These are phyloP conservation scores for Pouteria campechiana DNA, from an alignment of 179 eudicot species.

Conservation along the genomic window DNA sequence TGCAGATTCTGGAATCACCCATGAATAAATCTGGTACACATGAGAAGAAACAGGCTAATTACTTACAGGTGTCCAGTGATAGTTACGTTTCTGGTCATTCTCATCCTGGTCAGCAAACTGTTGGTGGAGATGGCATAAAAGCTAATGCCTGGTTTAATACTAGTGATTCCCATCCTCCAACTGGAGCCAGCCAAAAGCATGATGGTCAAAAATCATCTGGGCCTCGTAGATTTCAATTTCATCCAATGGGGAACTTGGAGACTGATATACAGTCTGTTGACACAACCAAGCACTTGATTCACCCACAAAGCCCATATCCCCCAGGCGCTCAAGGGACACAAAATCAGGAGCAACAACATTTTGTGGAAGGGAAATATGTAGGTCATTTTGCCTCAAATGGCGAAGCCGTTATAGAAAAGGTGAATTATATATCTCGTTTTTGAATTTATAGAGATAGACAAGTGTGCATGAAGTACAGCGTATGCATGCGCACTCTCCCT, in stretches of 20 bases:
- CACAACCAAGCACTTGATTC: neutral
- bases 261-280: slow-evolving; percentile 1
- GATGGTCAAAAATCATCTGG: slow-evolving; percentile 14
- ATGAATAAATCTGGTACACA: slow-evolving; percentile 1
- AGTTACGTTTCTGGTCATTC: slow-evolving; percentile 11
- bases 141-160: slow-evolving; percentile 8
- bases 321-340: slow-evolving; percentile 4
- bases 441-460: too few species aligned
- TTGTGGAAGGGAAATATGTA: slow-evolving; percentile 7
- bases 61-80: slow-evolving; percentile 7
- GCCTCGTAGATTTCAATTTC: neutral
- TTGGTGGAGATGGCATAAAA: slow-evolving; percentile 10
- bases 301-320: slow-evolving; percentile 1
- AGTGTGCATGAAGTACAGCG: too few species aligned
- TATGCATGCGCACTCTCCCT: too few species aligned
- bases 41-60: slow-evolving; percentile 1
- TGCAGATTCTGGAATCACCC: neutral
- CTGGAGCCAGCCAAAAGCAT: slow-evolving; percentile 5
- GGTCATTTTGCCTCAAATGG: slow-evolving; percentile 3
- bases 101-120: slow-evolving; percentile 4
- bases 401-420: slow-evolving; percentile 9
- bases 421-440: too few species aligned
- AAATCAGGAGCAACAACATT: slow-evolving; percentile 7
- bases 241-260: neutral
- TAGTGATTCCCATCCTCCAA: slow-evolving; percentile 4